Base-by-base conservation (phyloP, 177 flowering plant genomes). In the Vitis hybrid region DNA sequence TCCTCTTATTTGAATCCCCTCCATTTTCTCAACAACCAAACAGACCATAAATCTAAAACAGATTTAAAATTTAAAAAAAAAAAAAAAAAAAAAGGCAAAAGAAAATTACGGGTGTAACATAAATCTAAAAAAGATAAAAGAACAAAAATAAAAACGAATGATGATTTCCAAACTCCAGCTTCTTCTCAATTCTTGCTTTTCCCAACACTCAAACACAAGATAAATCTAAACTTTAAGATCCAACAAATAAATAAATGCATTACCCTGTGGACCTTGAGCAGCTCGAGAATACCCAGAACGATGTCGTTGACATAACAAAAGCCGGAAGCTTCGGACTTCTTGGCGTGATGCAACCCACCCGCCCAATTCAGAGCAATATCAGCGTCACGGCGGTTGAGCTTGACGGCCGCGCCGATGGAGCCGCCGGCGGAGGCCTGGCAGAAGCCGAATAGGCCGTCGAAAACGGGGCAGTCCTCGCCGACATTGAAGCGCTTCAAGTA, bases 321-420 rank as follows among this genome's bases (percentile, higher is more conserved):
- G 5, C 97, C 97, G 12, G 97, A 91, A 7, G 97, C 97, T 83
- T 90, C 94, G 58, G 88, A 76, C 76, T 90, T 91, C 85, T 90
- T 90, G 15, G 94, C 97, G 63, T 91, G 94, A 68, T 90, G 94
- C 60, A 91, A 63, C 1, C 94, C 97, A 16, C 97, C 97, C 3
- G 93, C 95, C 97, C 97, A 92, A 68, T 92, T 92, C 59, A 92
- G 15, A n/a, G 93, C 92, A 51, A 92, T 87, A 64, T 92, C 97
- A 1, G 92, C 85, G 26, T 86, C 88, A 5, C 79, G 73, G 1
- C 88, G 80, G 50, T 92, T 92, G 59, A 91, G 77, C 79, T 84
- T 87, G 8, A 86, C 92, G 19, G 94, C 93, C 15, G 90, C 92
- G 6, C 94, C 93, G 3, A 92, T 83, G 14, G 90, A 86, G 4